Evolutionary conservation across 108 stramenopile species (phyloP), one percentile per base, ranked within the genome.

Genomic region (Conticribra guillardii): DNA sequence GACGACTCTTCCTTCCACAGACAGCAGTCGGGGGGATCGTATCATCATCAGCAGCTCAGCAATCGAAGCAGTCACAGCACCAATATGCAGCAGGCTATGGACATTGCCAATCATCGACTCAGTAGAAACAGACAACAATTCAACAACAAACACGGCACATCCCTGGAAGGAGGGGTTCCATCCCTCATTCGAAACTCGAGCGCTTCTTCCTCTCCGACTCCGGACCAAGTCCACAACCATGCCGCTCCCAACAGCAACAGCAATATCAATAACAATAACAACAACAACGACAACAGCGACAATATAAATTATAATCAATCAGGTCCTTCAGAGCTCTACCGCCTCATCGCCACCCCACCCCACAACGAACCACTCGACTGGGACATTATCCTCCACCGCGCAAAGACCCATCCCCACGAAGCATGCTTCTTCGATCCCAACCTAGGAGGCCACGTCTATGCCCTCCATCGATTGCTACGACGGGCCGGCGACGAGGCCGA

Each of bases 361-460:
- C 53, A 60, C 31, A 51, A 54, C 19, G 24, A 15, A 46, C 54
- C 67, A 22, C 47, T 44, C 23, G 45, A 67, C 58, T 54, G 69
- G 69, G 49, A 47, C 54, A 22, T 54, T 21, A 63, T 76, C 0
- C 61, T 76, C 16, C 30, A 61, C 19, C 67, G 75, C 21, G 66
- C 66, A 2, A 22, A 22, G 14, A 60, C 67, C 0, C 67, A 76
- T 17, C 75, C 75, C 17, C 67, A 64, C 24, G 75, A 76, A 46
- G 75, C 75, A 18, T 76, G 75, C 55, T 60, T 60, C 54, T 76
- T 68, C 45, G 52, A 50, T 41, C 74, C 65, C 17, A 66, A 68
- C 31, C 65, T 65, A 9, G 74, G 74, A n/a, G 74, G 74, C 1
- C 67, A 76, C 29, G 74, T 76, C 30, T 76, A 68, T 14, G 74